phyloP scores from a whole-genome alignment of 2,329 filamentous ascomycete species.

The Didymosphaeria variabile region DNA sequence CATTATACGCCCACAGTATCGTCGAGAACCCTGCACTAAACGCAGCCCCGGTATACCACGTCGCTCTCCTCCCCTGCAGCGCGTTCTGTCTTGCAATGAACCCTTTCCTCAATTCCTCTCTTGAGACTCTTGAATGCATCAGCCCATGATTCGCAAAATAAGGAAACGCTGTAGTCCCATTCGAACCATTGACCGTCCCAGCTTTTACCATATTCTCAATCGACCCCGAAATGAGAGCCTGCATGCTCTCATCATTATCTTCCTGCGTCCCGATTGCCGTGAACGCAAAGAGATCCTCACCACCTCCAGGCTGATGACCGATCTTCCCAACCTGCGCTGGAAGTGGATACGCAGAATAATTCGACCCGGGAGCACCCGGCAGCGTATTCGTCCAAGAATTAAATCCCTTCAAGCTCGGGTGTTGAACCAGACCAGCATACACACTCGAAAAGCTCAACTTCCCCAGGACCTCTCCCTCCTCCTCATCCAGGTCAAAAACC shows the following conservation, averaged over 20 bases:
- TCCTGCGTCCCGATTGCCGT: constrained; percentile 7
- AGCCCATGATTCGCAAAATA: constrained; percentile 9
- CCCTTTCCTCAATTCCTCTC: constrained; percentile 8
- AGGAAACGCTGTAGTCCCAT: background rate
- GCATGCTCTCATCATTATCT: constrained; percentile 7
- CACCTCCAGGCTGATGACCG: constrained; percentile 2
- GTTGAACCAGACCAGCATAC: constrained; percentile 50
- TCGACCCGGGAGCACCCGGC: background rate
- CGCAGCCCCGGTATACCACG: constrained; percentile 9
- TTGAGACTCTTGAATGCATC: constrained; percentile 10
- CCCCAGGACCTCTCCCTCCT: constrained; percentile 47
- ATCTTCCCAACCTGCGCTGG: constrained; percentile 12
- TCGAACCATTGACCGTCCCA: background rate
- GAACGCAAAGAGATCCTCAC: constrained; percentile 6
- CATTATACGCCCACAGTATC: constrained; percentile 11
- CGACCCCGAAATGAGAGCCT: constrained; percentile 1
- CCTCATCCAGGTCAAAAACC: constrained; percentile 45
- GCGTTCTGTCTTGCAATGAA: constrained; percentile 8
- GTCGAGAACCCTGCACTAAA: constrained; percentile 10
- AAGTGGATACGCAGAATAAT: constrained; percentile 2
- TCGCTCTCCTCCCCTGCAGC: constrained; percentile 7
- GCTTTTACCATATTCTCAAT: constrained; percentile 13
- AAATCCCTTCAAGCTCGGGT: constrained; percentile 43
- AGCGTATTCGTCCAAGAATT: constrained; percentile 14
- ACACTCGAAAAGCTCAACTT: constrained; percentile 50